Base-by-base conservation (phyloP, 768 basidiomycete genomes). In the Agaricus subrufescens region DNA sequence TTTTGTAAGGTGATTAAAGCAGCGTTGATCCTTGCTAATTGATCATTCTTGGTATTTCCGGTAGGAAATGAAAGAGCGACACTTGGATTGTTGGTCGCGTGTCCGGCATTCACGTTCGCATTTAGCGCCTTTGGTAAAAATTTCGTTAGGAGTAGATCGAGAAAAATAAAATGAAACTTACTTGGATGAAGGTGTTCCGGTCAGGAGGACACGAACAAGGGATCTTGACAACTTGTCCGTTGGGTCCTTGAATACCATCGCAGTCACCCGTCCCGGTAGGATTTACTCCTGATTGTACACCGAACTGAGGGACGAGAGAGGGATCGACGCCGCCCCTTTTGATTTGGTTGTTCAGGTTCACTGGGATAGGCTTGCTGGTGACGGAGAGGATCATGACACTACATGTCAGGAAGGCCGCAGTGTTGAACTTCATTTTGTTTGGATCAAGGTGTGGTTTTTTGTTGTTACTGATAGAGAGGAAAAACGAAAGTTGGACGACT, bases 201-300 rank as follows among this genome's bases (percentile, higher is more conserved):
- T 75, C 71, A 6, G 87, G 87, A 37, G 86, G 85, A 65, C 87
- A 88, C 27, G 75, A 63, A 69, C 88, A 89, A 15, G 88, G 87
- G 27, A 89, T 73, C 62, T 80, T 78, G 63, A 87, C 75, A 9
- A 80, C 74, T 47, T 79, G 68, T 7, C 84, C 85, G 51, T 70
- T 70, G 3, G 76, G 71, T 15, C 80, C 83, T 23, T 73, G 77
- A 44, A 75, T 69, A 8, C 87, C 87, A 61, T 87, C 85, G 58
- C 87, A 89, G 63, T 88, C 80, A 19, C 85, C 87, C 4, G 83
- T 84, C 12, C 87, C 75, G 27, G 82, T 83, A 12, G 86, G 87
- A 65, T 87, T 87, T 19, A 80, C 60, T 42, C 83, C 83, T 27
- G 83, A 65, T 14, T 67, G 57, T 61, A 75, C 74, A 23, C 85